A percentile compares a stretch with the other conserved stretches of the same genome.
These are phyloP conservation scores for Candida quercuum DNA, from an alignment of 805 yeast species.

Conservation along the genomic window DNA sequence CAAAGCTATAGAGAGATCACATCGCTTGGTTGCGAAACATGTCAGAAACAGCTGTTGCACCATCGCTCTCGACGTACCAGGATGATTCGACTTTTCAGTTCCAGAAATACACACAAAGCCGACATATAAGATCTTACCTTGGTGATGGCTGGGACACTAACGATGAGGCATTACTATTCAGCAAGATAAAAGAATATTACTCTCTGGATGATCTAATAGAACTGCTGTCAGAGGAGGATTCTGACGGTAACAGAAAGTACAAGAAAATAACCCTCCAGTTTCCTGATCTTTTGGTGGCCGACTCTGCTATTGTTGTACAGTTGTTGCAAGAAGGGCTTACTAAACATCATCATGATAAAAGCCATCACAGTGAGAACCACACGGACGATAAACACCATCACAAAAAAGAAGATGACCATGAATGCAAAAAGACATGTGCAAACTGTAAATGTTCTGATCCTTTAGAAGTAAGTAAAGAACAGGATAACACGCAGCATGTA, in stretches of 20 bases:
- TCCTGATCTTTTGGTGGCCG: conserved; percentile 76
- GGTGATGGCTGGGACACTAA: conserved; percentile 19
- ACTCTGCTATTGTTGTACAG: conserved; percentile 67
- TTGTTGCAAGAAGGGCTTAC: conserved; percentile 34
- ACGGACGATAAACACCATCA: conserved; percentile 1
- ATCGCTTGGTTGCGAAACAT: neutral
- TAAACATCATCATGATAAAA: no score
- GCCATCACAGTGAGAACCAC: neutral
- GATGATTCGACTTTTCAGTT: conserved; percentile 52
- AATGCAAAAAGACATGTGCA: conserved; percentile 16
- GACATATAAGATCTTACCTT: conserved; percentile 25
- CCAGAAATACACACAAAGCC: conserved; percentile 32
- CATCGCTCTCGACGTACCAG: conserved; percentile 70
- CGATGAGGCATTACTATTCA: conserved; percentile 22
- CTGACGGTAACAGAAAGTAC: conserved; percentile 27
- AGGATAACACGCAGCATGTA: conserved; percentile 31
- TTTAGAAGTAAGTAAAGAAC: neutral
- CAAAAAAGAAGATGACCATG: conserved; percentile 7
- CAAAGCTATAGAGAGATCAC: neutral
- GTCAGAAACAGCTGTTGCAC: conserved; percentile 40
- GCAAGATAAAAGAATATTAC: conserved; percentile 46
- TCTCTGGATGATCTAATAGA: conserved; percentile 41
- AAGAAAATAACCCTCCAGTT: conserved; percentile 76
- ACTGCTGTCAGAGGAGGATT: conserved; percentile 30
- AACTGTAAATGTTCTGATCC: conserved; percentile 23